Conservation (phyloP, 2,329 filamentous ascomycete genomes). For the Penicillium sp. region DNA sequence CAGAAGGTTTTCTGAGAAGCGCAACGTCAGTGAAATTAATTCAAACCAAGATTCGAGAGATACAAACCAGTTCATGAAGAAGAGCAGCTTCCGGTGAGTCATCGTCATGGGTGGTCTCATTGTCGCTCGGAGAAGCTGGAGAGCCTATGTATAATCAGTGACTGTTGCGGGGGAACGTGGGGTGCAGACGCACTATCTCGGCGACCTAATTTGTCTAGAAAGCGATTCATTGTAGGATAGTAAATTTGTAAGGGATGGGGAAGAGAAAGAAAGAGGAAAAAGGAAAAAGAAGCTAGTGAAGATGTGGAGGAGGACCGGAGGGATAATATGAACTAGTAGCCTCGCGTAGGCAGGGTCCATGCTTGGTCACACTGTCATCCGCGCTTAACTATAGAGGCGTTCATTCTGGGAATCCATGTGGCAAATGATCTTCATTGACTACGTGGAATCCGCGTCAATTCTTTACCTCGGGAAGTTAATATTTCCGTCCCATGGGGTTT, state of each 20-base stretch:
- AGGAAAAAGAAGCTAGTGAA: neutral
- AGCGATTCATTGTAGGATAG: constrained; percentile 35
- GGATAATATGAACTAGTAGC: neutral
- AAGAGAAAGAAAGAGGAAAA: neutral
- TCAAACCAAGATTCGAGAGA: neutral
- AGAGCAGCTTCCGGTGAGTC: constrained; percentile 43
- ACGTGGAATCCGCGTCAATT: neutral
- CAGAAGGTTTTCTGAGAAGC: constrained; percentile 68
- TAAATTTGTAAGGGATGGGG: neutral
- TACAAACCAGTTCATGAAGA: constrained; percentile 40
- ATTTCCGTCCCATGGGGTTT: neutral
- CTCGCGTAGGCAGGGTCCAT: constrained; percentile 8
- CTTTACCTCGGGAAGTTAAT: neutral
- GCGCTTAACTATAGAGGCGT: neutral
- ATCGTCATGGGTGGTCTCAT: constrained; percentile 27
- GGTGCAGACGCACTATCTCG: constrained; percentile 29
- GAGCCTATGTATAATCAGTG: constrained; percentile 23
- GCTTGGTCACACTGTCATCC: neutral
- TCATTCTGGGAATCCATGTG: neutral
- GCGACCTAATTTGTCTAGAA: constrained; percentile 31
- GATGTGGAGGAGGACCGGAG: neutral
- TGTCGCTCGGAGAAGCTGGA: constrained; percentile 24
- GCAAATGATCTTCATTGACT: neutral
- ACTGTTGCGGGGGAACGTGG: constrained; percentile 1
- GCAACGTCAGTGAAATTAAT: constrained; percentile 6